Evolutionary conservation across 2,329 filamentous ascomycete genomes (phyloP), one percentile per base, ranked within the genome.

Genomic region (Aspergillus cejpii): DNA sequence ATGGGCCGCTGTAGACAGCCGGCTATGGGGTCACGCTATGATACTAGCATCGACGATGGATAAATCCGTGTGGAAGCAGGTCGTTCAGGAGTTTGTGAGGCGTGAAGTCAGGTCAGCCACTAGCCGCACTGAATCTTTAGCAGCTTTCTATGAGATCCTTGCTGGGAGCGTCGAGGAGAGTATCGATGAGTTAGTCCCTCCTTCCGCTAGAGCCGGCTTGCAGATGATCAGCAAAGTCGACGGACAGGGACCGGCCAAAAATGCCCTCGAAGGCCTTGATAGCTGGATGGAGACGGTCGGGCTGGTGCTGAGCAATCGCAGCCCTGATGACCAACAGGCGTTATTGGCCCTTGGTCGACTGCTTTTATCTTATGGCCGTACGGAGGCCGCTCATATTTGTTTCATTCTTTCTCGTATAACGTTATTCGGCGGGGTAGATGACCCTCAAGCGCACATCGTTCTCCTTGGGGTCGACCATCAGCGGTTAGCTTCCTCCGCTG

Each of bases 21-120:
- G 90, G 39, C 73, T 98, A 2, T 98, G 94, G 94, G 92, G 88
- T 2, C 94, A 98, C 65, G 94, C 92, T 2, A 85, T 98, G 77
- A 75, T 98, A 15, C 84, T 98, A 27, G 85, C 92, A 65, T 94
- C 68, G 5, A 92, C 87, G 1, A 74, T 86, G 38, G 85, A 87
- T 17, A 75, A 73, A 36, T 72, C 76, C 4, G 74, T 94, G 2
- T 97, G 94, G 78, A 94, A 89, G 64, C 87, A 94, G 62, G 90
- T 98, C 20, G 81, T 89, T 0, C 89, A 94, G 59, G 92, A 98
- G 59, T 98, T 98, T 59, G 85, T 98, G 14, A 84, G 89, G 54
- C 90, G 94, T 59, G 92, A 98, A 64, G 87, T 98, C 44, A 94
- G 92, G 63, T 84, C 84, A 41, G 73, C 83, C 3, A 82, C 86